Conservation (phyloP, 2,329 filamentous ascomycete species). For the Cadophora gregata region DNA sequence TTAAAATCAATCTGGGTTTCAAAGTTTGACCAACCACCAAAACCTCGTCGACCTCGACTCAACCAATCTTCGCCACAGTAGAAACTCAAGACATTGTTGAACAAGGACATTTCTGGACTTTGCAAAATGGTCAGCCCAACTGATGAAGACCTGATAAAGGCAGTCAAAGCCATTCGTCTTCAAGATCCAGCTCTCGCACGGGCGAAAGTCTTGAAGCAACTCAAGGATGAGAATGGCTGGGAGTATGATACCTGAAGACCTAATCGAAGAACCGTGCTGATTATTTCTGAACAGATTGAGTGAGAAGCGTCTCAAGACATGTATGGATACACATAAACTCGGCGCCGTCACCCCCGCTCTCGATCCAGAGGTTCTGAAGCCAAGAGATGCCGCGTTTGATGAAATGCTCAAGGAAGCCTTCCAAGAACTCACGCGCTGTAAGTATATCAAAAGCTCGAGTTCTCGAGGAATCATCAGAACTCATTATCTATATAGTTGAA, state of each 20-base stretch:
- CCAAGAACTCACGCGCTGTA: background rate
- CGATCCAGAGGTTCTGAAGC: background rate
- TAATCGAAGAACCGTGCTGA: background rate
- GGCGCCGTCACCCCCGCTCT: background rate
- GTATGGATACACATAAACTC: constrained; percentile 12
- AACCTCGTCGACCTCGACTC: no score
- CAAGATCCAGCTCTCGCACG: constrained; percentile 7
- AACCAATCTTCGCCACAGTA: no score
- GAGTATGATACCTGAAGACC: background rate
- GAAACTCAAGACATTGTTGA: background rate
- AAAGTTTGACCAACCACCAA: background rate
- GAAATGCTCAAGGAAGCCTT: constrained; percentile 1
- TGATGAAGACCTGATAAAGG: constrained; percentile 1
- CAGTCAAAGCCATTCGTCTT: constrained; percentile 4
- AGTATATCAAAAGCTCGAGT: no score
- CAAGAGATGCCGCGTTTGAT: constrained; percentile 8
- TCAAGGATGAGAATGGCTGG: constrained; percentile 17
- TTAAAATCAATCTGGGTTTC: background rate
- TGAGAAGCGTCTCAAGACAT: constrained; percentile 18
- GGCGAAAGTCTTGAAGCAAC: constrained; percentile 15
- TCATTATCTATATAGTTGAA: background rate
- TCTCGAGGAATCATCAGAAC: no score
- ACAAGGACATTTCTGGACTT: no score
- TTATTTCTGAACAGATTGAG: background rate
- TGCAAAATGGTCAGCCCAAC: constrained; percentile 10